Conservation (phyloP, 2,329 filamentous ascomycete genomes). For the Cercospora nicotianae region DNA sequence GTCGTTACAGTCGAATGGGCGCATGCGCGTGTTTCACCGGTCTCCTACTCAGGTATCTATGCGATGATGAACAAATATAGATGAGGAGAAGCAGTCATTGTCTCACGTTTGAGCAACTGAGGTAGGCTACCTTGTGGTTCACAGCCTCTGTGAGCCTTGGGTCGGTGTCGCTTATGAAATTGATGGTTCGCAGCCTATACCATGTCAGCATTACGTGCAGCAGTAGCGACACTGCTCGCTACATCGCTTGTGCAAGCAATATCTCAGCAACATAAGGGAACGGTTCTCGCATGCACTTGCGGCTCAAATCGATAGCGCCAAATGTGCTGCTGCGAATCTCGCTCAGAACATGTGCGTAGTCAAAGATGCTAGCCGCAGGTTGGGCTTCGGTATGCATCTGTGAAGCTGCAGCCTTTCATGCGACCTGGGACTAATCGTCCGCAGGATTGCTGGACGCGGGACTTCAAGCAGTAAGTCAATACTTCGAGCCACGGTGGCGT, state of each 20-base stretch:
- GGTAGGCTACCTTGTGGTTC: background rate
- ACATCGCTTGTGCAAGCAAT: background rate
- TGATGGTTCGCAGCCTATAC: background rate
- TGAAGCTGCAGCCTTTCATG: background rate
- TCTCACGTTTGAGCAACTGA: background rate
- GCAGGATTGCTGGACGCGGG: background rate
- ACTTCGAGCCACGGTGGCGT: background rate
- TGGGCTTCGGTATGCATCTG: background rate
- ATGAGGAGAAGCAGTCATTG: background rate
- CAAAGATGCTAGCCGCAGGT: background rate
- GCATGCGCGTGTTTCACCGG: background rate
- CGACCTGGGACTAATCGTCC: background rate
- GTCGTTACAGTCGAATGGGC: background rate
- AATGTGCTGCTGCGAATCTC: background rate
- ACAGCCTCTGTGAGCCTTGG: background rate
- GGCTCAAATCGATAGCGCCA: background rate
- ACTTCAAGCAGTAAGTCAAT: background rate
- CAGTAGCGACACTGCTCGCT: background rate
- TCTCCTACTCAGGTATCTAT: background rate
- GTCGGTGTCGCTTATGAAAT: background rate
- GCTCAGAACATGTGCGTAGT: background rate
- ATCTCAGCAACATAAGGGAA: background rate
- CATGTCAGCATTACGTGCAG: background rate
- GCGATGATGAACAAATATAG: background rate
- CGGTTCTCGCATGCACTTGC: background rate